phyloP scores from a whole-genome alignment of 306 rosid genomes.

The Fragaria iinumae region DNA sequence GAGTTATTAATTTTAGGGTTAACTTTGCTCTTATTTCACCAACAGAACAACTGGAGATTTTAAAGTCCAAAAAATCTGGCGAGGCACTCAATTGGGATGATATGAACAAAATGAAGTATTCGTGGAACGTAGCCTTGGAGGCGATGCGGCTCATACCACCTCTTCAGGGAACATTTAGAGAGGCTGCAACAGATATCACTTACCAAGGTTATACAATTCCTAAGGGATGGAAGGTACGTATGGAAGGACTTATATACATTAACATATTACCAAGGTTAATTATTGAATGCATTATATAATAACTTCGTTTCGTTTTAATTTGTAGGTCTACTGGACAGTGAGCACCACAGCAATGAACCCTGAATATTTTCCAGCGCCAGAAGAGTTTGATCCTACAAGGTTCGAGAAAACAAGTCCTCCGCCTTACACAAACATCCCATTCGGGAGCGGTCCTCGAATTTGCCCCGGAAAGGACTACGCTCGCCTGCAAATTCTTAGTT shows the following conservation, averaged over 20 bases:
- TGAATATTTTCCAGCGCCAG: constrained; percentile 35
- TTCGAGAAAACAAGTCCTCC: constrained; percentile 41
- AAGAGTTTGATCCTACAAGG: constrained; percentile 48
- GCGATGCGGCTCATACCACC: constrained; percentile 44
- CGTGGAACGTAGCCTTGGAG: constrained; percentile 57
- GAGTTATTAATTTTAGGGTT: background rate
- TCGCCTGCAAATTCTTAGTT: constrained; percentile 43
- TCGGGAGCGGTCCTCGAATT: constrained; percentile 62
- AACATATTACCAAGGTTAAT: no score
- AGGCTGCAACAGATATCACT: constrained; percentile 39
- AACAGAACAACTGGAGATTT: constrained; percentile 45
- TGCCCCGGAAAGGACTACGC: constrained; percentile 60
- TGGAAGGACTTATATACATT: no score
- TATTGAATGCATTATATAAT: no score
- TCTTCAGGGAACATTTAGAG: constrained; percentile 46
- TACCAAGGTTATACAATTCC: constrained; percentile 51
- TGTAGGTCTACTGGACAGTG: constrained; percentile 45
- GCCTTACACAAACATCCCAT: constrained; percentile 47
- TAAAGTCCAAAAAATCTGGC: constrained; percentile 38
- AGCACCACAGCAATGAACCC: constrained; percentile 44
- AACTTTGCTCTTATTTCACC: background rate
- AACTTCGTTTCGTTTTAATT: no score
- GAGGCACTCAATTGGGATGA: constrained; percentile 50
- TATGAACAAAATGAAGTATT: constrained; percentile 53
- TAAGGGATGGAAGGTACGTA: constrained; percentile 52